Conservation (phyloP, 306 rosid species). For the Gynostemma pentaphyllum region DNA sequence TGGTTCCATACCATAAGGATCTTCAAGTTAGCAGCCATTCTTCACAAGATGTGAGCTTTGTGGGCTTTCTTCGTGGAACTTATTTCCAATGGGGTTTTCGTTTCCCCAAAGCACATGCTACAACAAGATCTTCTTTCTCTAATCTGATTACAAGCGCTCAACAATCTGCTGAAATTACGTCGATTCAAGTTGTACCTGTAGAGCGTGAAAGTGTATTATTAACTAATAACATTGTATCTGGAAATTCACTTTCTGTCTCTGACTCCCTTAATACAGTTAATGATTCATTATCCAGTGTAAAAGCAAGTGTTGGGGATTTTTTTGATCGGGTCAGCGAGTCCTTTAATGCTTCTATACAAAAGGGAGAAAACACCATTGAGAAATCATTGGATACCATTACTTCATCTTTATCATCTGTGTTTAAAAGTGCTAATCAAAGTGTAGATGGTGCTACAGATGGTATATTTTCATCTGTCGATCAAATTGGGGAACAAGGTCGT, state of each 20-base stretch:
- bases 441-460: constrained; percentile 37
- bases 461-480: constrained; percentile 49
- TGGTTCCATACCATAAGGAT: constrained; percentile 48
- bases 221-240: constrained; percentile 23
- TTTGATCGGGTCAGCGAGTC: constrained; percentile 31
- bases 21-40: constrained; percentile 27
- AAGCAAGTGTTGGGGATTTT: constrained; percentile 36
- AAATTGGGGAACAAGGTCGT: constrained; percentile 48
- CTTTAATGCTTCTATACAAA: constrained; percentile 35
- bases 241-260: constrained; percentile 17
- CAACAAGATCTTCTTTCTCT: constrained; percentile 27
- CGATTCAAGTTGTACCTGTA: constrained; percentile 20
- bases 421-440: constrained; percentile 36
- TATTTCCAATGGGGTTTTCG: constrained; percentile 30
- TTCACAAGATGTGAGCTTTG: constrained; percentile 21
- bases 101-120: constrained; percentile 28
- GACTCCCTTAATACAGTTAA: constrained; percentile 21
- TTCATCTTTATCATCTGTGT: constrained; percentile 40
- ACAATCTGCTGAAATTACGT: constrained; percentile 23
- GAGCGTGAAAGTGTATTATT: constrained; percentile 31
- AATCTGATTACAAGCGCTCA: constrained; percentile 17
- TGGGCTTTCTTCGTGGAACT: constrained; percentile 38
- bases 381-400: constrained; percentile 41
- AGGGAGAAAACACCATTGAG: constrained; percentile 41
- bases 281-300: constrained; percentile 29